A percentile compares a stretch with the other conserved stretches of the same genome.
Evolutionary conservation across 2,329 filamentous ascomycete species (phyloP).

Genomic region (Capronia coronata): DNA sequence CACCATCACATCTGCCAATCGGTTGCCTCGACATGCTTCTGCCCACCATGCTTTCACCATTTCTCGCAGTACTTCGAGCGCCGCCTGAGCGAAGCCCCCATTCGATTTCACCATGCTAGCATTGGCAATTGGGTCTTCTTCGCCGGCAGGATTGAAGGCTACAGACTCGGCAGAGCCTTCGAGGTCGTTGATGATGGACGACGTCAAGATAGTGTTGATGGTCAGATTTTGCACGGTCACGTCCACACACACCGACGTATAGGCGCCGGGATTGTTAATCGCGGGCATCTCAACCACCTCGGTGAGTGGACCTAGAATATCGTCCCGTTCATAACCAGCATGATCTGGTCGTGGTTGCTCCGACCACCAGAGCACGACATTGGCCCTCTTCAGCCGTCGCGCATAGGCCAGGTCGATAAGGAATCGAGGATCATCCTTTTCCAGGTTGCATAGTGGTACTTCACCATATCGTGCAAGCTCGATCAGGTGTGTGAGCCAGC

Average conservation of each 20-base stretch:
- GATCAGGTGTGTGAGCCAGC: conserved; percentile 84
- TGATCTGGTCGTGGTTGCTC: conserved; percentile 80
- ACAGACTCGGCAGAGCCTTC: conserved; percentile 76
- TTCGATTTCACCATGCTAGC: conserved; percentile 53
- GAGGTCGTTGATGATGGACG: conserved; percentile 91
- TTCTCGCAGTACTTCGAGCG: conserved; percentile 82
- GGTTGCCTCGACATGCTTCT: conserved; percentile 81
- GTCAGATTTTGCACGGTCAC: conserved; percentile 87
- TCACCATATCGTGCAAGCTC: conserved; percentile 87
- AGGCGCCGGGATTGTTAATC: conserved; percentile 88
- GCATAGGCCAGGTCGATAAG: conserved; percentile 96
- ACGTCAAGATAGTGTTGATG: conserved; percentile 96
- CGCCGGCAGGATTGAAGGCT: conserved; percentile 71
- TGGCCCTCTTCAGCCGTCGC: conserved; percentile 77
- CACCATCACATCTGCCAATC: conserved; percentile 96
- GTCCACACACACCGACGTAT: conserved; percentile 93
- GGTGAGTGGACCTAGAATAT: conserved; percentile 67
- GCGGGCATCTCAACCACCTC: conserved; percentile 88
- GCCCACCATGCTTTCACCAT: conserved; percentile 99
- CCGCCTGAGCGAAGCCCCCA: conserved; percentile 85
- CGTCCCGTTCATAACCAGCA: conserved; percentile 89
- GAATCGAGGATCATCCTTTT: conserved; percentile 87
- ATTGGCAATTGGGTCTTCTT: conserved; percentile 56
- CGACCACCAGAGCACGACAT: conserved; percentile 97
- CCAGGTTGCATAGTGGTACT: conserved; percentile 89